Percentiles rank a stretch among this genome's conserved stretches.
Evolutionary conservation across 345 rosid genomes (phyloP).

Genomic region (Gossypium ekmanianum): DNA sequence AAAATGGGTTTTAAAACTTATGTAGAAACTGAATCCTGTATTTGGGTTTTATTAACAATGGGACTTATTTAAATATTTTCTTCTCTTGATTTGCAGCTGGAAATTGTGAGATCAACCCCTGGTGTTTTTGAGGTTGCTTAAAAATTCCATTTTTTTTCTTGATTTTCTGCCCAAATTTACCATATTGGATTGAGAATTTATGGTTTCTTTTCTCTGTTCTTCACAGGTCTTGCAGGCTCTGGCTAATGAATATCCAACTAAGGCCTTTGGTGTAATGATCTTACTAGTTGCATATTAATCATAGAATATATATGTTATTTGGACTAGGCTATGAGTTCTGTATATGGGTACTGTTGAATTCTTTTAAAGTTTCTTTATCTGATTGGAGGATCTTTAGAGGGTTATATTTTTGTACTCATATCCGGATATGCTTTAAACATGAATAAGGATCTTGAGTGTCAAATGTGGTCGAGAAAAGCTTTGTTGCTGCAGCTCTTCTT

Average conservation of each 20-base stretch:
- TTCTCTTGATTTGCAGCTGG: slow-evolving; percentile 37
- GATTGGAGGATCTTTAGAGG: neutral
- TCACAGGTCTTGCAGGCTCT: slow-evolving; percentile 38
- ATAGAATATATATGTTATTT: neutral
- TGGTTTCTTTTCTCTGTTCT: neutral
- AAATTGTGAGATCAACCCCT: slow-evolving; percentile 56
- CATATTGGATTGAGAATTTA: neutral
- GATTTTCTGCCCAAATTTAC: neutral
- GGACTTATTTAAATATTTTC: neutral
- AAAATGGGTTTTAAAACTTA: neutral
- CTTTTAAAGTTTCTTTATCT: no score
- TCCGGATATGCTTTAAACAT: no score
- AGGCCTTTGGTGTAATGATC: slow-evolving; percentile 43
- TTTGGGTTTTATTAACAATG: neutral
- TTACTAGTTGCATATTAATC: neutral
- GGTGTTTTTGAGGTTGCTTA: slow-evolving; percentile 53
- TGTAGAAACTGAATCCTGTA: neutral
- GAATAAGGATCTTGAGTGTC: no score
- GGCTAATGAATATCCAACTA: slow-evolving; percentile 39
- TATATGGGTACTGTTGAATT: no score
- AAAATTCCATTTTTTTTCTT: neutral
- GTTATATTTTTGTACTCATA: no score
- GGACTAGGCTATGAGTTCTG: no score
- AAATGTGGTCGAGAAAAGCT: no score
- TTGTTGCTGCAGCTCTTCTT: no score